Evolutionary conservation across 345 rosid genomes (phyloP).

Genomic region (Pelargonium nanum): DNA sequence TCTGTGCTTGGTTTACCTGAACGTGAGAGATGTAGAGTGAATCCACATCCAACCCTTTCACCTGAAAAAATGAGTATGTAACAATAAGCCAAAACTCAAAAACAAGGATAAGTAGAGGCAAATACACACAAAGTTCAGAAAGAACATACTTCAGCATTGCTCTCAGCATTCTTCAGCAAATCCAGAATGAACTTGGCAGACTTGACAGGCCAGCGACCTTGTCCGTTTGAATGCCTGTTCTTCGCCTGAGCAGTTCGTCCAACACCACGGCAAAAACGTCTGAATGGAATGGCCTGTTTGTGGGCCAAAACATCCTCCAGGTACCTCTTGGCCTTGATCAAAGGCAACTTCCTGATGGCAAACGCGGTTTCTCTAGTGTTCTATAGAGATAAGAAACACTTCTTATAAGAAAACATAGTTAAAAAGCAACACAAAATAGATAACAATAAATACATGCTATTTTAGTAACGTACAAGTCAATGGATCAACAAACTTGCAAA

Average conservation of each 20-base stretch:
- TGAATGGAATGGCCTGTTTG: conserved; percentile 79
- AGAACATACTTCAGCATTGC: conserved; percentile 35
- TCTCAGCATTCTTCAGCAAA: conserved; percentile 43
- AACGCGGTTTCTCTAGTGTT: conserved; percentile 67
- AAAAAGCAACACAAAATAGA: not conserved
- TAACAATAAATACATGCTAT: too few relatives aligned
- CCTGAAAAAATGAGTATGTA: conserved; percentile 7
- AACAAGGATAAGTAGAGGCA: not conserved
- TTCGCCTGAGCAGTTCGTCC: conserved; percentile 79
- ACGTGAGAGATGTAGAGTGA: conserved; percentile 22
- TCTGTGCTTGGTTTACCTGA: conserved; percentile 36
- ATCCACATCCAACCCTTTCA: conserved; percentile 38
- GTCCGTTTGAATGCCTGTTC: conserved; percentile 71
- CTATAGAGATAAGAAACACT: conserved; percentile 14
- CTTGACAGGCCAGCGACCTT: conserved; percentile 67
- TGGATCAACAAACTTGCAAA: too few relatives aligned
- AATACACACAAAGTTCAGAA: not conserved
- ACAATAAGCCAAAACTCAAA: not conserved
- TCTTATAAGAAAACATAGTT: not conserved
- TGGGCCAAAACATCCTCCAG: conserved; percentile 68
- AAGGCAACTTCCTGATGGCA: conserved; percentile 48
- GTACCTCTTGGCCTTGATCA: conserved; percentile 62
- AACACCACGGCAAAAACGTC: conserved; percentile 62
- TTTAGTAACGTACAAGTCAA: too few relatives aligned
- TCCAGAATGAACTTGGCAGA: conserved; percentile 37